Conservation (phyloP, 768 basidiomycete genomes). For the Russula sp. region DNA sequence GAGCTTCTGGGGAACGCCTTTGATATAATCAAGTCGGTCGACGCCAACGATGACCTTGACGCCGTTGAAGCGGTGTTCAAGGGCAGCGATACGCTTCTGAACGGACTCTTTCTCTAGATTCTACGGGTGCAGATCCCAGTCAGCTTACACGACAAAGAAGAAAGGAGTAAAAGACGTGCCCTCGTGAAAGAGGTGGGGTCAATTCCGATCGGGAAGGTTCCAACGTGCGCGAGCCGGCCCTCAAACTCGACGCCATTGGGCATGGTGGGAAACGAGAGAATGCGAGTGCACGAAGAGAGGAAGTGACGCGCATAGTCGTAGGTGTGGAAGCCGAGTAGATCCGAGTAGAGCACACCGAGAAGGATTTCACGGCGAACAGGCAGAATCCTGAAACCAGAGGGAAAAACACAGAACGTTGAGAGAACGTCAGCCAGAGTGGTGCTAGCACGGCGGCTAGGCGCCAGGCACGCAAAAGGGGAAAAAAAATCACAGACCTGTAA, state of each 20-base stretch:
- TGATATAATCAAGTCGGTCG: slow-evolving; percentile 98
- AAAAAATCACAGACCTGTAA: slow-evolving; percentile 58
- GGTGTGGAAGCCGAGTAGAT: slow-evolving; percentile 98
- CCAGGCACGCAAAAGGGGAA: background rate
- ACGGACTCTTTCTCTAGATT: slow-evolving; percentile 77
- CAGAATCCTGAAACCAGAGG: slow-evolving; percentile 56
- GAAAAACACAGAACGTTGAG: background rate
- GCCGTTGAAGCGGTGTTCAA: slow-evolving; percentile 87
- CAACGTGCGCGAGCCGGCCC: slow-evolving; percentile 91
- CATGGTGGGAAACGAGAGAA: slow-evolving; percentile 91
- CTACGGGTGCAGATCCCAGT: slow-evolving; percentile 30
- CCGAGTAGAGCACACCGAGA: slow-evolving; percentile 92
- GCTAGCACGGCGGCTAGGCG: background rate
- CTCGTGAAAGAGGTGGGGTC: slow-evolving; percentile 89
- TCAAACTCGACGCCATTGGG: slow-evolving; percentile 97
- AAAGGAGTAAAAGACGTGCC: slow-evolving; percentile 32
- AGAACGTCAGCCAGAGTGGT: background rate
- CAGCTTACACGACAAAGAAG: background rate
- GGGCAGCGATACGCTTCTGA: slow-evolving; percentile 66
- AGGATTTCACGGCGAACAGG: slow-evolving; percentile 96
- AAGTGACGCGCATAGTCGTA: slow-evolving; percentile 99
- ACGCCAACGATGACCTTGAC: slow-evolving; percentile 98
- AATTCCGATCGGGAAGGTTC: slow-evolving; percentile 98
- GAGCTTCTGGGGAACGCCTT: slow-evolving; percentile 97
- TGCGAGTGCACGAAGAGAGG: slow-evolving; percentile 95